Conservation (phyloP, 345 rosid species). For the Kernera saxatilis region DNA sequence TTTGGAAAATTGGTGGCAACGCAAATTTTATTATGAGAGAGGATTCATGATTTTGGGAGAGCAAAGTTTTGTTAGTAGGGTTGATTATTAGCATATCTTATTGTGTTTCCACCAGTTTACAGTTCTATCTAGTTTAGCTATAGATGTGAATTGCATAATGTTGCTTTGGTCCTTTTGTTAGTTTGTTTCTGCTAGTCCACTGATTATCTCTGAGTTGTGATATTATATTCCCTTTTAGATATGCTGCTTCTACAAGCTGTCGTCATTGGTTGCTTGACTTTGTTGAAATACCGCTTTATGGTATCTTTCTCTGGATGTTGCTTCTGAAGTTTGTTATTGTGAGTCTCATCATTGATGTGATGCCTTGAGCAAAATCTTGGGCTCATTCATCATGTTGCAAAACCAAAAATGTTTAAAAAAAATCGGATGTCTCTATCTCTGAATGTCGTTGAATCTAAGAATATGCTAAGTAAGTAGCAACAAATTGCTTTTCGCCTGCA, state of each 20-base stretch:
- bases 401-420: not conserved
- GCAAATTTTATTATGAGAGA: too few relatives aligned
- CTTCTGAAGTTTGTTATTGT: not conserved
- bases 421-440: not conserved
- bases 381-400: not conserved
- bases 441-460: not conserved
- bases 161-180: not conserved
- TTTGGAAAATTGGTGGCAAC: not conserved
- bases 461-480: not conserved
- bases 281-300: not conserved
- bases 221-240: not conserved
- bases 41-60: not conserved
- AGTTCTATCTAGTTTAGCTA: not conserved
- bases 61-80: not conserved
- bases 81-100: not conserved
- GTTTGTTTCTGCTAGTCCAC: not conserved
- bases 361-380: not conserved
- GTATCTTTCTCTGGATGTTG: not conserved
- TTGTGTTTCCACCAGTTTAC: not conserved
- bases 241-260: not conserved
- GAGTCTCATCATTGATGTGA: not conserved
- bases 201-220: not conserved
- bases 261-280: not conserved
- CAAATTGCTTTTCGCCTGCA: conserved; percentile 6
- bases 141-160: not conserved